Evolutionary conservation across 2,329 filamentous ascomycete species (phyloP).

Genomic region (Gnomoniopsis sp.): DNA sequence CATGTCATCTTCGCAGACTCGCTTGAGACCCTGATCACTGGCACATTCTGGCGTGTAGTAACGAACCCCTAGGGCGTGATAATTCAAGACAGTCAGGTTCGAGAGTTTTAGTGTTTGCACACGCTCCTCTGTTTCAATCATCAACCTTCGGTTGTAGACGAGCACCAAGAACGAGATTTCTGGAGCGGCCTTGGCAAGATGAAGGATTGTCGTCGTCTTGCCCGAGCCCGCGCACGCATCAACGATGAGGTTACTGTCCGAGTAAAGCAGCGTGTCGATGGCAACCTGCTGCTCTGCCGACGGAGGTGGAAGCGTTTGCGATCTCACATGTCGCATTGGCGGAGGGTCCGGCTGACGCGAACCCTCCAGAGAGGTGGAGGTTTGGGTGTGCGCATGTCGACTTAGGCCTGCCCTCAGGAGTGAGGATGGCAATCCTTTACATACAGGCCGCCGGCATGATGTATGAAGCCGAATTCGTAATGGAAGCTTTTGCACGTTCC

Average conservation of each 20-base stretch:
- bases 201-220: conserved; percentile 15
- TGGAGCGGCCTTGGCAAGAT: conserved; percentile 9
- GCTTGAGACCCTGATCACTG: conserved; percentile 16
- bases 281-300: conserved; percentile 15
- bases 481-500: no score
- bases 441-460: no score
- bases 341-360: background rate
- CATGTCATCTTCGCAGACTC: conserved; percentile 15
- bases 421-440: no score
- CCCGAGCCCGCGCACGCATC: conserved; percentile 16
- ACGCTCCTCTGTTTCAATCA: conserved; percentile 12
- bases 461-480: no score
- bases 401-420: background rate
- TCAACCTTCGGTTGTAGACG: conserved; percentile 16
- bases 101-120: conserved; percentile 1
- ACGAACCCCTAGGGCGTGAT: conserved; percentile 9
- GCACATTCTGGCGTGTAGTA: conserved; percentile 13
- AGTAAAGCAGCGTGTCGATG: conserved; percentile 3
- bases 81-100: conserved; percentile 15
- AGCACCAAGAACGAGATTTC: conserved; percentile 8
- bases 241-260: conserved; percentile 11
- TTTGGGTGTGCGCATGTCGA: background rate
- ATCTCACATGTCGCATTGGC: background rate
- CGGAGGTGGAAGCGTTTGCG: conserved; percentile 2
- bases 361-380: background rate